phyloP scores from a whole-genome alignment of 2,329 filamentous ascomycete genomes.

The Pyrenophora teres region DNA sequence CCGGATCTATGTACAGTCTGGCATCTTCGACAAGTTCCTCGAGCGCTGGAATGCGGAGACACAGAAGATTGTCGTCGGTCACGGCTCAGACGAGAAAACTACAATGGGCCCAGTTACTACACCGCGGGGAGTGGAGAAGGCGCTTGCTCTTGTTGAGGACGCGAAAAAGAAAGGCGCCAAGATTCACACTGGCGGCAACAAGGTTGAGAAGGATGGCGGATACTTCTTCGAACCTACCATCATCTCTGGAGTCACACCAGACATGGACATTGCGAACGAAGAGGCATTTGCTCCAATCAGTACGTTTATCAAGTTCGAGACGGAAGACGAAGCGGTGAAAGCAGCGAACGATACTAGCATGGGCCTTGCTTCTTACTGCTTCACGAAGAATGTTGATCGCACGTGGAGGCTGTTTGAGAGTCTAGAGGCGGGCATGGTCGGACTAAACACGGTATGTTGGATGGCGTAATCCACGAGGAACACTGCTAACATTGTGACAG shows the following conservation, averaged over 20 bases:
- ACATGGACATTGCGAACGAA: conserved; percentile 63
- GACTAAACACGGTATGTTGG: conserved; percentile 61
- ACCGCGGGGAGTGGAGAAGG: conserved; percentile 61
- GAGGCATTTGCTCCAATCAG: conserved; percentile 70
- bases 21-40: conserved; percentile 66
- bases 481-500: conserved; percentile 22
- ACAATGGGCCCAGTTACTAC: conserved; percentile 67
- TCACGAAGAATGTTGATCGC: conserved; percentile 70
- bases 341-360: conserved; percentile 66
- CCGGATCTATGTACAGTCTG: conserved; percentile 66
- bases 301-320: conserved; percentile 68
- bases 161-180: conserved; percentile 66
- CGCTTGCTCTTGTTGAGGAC: conserved; percentile 64
- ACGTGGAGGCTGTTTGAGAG: conserved; percentile 69
- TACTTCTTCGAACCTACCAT: conserved; percentile 75
- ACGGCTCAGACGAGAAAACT: conserved; percentile 61
- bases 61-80: conserved; percentile 62
- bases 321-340: conserved; percentile 66
- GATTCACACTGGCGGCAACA: conserved; percentile 65
- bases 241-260: conserved; percentile 61
- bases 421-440: conserved; percentile 72
- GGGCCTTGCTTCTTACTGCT: conserved; percentile 69
- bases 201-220: conserved; percentile 54
- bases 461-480: background rate
- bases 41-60: conserved; percentile 59